Evolutionary conservation across 768 basidiomycete species (phyloP), one percentile per base, ranked within the genome.

Genomic region (Mycena pura): DNA sequence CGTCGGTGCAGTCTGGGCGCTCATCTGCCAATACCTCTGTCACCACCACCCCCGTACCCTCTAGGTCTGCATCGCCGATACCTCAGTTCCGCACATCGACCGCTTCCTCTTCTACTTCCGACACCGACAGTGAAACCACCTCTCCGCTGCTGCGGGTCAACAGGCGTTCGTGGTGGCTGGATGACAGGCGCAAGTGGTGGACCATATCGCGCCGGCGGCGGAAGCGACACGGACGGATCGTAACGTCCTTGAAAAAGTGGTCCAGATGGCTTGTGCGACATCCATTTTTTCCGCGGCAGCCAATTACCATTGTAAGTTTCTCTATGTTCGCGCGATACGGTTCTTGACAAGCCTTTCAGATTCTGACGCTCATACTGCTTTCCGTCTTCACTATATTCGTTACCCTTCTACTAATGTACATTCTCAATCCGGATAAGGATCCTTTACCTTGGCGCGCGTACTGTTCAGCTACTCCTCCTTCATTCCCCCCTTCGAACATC

Each of bases 351-450:
- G 72, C 39, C n/a, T 10, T 47, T 31, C 57, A 90, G 89, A 77
- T 91, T 64, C 80, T 92, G 57, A 81, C 89, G 27, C 80, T 93
- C 68, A 81, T 95, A 62, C 78, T 95, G 54, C 84, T 96, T 69
- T 88, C 89, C 51, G 79, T 88, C 63, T 89, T 97, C 72, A 91
- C 91, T 52, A 87, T 93, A 60, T 87, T 87, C 61, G 81, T 96
- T 68, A 96, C 95, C 28, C 85, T 95, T 60, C 80, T 93, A 55
- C 83, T 98, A 76, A 95, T 95, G 70, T 91, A 97, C 75, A 84
- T 96, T 62, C 84, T 98, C 71, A 96, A 97, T 73, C 96, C 95
- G 58, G 96, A 99, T 82, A 98, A 97, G 74, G 89, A 91, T 51
- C 91, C 95, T 21, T 79, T 97, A 7, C 95, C 95, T 44, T 99